phyloP scores from a whole-genome alignment of 371 early-diverging fungal species.

The Umbelopsis sp. region DNA sequence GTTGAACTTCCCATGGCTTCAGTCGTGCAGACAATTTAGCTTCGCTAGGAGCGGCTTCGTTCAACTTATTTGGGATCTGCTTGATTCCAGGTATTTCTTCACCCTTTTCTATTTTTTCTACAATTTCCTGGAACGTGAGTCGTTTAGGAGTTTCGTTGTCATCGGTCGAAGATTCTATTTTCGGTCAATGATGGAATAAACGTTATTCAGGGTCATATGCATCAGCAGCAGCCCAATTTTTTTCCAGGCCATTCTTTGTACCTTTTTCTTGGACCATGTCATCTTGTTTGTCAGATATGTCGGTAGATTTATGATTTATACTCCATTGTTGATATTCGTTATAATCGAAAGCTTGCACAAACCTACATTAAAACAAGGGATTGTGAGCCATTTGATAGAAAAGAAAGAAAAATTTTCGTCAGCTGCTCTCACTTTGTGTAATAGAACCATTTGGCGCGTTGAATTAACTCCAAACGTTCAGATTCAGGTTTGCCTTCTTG shows the following conservation, averaged over 20 bases:
- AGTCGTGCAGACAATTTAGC: slow-evolving; percentile 44
- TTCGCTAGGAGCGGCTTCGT: slow-evolving; percentile 51
- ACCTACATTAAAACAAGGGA: slow-evolving; percentile 16
- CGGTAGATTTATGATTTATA: neutral
- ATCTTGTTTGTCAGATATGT: neutral
- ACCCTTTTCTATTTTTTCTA: slow-evolving; percentile 55
- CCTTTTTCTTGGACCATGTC: neutral
- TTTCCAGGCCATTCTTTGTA: neutral
- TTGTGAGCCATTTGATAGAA: neutral
- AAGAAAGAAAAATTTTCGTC: neutral
- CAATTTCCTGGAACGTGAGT: slow-evolving; percentile 54
- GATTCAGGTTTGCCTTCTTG: slow-evolving; percentile 20
- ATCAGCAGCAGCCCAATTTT: neutral
- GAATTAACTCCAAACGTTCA: slow-evolving; percentile 19
- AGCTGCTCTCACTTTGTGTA: slow-evolving; percentile 27
- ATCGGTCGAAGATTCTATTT: neutral
- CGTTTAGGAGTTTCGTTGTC: slow-evolving; percentile 20
- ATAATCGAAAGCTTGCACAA: slow-evolving; percentile 29
- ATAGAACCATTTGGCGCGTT: slow-evolving; percentile 35
- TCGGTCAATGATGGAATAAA: neutral
- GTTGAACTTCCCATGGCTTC: slow-evolving; percentile 53
- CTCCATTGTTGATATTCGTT: slow-evolving; percentile 29
- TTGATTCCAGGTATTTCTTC: slow-evolving; percentile 60
- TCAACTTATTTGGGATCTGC: slow-evolving; percentile 58
- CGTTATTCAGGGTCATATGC: neutral